phyloP scores from a whole-genome alignment of 352 stramenopile species.

The Pythium angustatum region DNA sequence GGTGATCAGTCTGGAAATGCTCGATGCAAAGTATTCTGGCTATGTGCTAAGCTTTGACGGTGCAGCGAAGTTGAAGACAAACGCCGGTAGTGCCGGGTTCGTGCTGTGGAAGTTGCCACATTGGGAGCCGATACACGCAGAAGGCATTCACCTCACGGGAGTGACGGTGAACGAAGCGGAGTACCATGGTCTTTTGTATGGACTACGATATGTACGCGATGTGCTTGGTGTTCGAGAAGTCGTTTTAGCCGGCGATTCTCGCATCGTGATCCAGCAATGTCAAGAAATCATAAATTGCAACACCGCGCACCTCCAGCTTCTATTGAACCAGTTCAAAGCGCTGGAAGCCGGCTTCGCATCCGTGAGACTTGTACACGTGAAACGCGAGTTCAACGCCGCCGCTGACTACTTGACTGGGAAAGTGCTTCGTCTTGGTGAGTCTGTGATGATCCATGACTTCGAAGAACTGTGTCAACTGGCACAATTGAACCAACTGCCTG shows the following conservation, averaged over 20 bases:
- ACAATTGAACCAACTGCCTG: constrained; percentile 9
- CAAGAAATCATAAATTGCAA: constrained; percentile 18
- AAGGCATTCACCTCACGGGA: not conserved
- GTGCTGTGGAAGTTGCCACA: constrained; percentile 15
- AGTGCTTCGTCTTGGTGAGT: not conserved
- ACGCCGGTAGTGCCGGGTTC: constrained; percentile 9
- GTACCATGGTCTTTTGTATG: constrained; percentile 15
- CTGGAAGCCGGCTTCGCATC: constrained; percentile 7
- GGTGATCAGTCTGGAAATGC: constrained; percentile 14
- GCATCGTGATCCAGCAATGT: constrained; percentile 18
- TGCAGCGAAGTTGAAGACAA: constrained; percentile 18
- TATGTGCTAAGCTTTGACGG: constrained; percentile 21
- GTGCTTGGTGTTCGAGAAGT: not conserved
- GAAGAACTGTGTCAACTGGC: not conserved
- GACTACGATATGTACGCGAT: not conserved
- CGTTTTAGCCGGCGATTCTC: constrained; percentile 14
- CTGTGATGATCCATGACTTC: not conserved
- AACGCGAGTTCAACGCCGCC: constrained; percentile 27
- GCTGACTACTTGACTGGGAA: constrained; percentile 19
- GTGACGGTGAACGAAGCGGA: constrained; percentile 25
- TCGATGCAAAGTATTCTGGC: constrained; percentile 9
- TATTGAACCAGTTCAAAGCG: constrained; percentile 6
- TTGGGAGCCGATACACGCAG: constrained; percentile 5
- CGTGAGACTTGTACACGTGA: constrained; percentile 21
- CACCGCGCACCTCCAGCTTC: constrained; percentile 19